phyloP scores from a whole-genome alignment of 202 grass and related monocot species.

The Setaria viridis region DNA sequence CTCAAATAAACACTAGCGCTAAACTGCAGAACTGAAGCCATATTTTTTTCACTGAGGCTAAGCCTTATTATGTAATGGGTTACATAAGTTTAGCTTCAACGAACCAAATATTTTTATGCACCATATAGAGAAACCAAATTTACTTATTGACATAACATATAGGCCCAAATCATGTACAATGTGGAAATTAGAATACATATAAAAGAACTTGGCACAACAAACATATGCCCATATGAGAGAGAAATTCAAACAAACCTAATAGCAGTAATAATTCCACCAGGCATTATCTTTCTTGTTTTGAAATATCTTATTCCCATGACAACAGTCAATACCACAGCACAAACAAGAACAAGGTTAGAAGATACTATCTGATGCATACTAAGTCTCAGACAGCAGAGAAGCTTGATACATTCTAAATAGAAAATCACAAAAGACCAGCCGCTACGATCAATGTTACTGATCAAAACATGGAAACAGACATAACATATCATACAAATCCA shows the following conservation, averaged over 20 bases:
- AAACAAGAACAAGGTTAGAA: slow-evolving; percentile 50
- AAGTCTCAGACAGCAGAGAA: not conserved
- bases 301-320: slow-evolving; percentile 80
- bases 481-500: not conserved
- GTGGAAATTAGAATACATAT: slow-evolving; percentile 4
- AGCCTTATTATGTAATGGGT: too few species aligned
- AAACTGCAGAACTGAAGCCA: too few species aligned
- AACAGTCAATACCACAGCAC: slow-evolving; percentile 61
- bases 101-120: not conserved
- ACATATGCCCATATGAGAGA: not conserved
- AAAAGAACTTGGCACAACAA: not conserved
- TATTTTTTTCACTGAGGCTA: not conserved
- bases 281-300: slow-evolving; percentile 90
- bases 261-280: slow-evolving; percentile 77
- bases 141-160: not conserved
- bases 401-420: not conserved
- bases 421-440: not conserved
- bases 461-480: not conserved
- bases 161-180: not conserved
- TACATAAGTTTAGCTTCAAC: not conserved
- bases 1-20: too few species aligned
- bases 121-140: not conserved
- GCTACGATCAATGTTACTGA: not conserved
- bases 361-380: not conserved
- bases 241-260: slow-evolving; percentile 60